Evolutionary conservation across 2,329 filamentous ascomycete species (phyloP).

Genomic region (Hymenotorrendiella dingleyae): DNA sequence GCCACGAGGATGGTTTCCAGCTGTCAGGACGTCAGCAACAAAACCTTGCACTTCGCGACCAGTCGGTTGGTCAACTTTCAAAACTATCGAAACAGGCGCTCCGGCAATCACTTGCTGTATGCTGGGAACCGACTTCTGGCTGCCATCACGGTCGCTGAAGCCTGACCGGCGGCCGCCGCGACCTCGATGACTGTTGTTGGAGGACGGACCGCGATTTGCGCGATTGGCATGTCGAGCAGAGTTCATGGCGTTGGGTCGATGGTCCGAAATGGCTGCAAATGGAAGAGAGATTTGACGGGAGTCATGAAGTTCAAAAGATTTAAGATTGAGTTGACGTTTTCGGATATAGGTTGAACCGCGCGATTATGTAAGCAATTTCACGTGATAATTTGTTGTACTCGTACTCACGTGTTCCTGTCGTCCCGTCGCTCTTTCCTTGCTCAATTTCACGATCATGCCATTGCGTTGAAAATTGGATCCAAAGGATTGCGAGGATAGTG

Average conservation of each 20-base stretch:
- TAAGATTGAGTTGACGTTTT: too few species aligned
- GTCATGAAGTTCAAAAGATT: too few species aligned
- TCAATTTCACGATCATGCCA: too few species aligned
- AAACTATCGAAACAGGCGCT: constrained; percentile 26
- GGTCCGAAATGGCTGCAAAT: too few species aligned
- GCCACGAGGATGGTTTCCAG: constrained; percentile 28
- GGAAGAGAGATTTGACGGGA: too few species aligned
- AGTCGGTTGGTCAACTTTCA: constrained; percentile 29
- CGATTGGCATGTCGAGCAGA: constrained; percentile 5
- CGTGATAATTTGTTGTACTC: too few species aligned
- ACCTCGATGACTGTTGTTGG: constrained; percentile 3
- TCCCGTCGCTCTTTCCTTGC: too few species aligned
- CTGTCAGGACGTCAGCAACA: constrained; percentile 26
- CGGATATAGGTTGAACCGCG: too few species aligned
- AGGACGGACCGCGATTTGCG: not conserved
- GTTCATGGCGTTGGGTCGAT: constrained; percentile 7
- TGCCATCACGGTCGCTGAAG: not conserved
- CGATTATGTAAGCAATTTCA: too few species aligned
- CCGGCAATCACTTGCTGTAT: constrained; percentile 21
- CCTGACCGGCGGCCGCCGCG: not conserved
- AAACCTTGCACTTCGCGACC: constrained; percentile 26
- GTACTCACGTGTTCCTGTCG: too few species aligned
- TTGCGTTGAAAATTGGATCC: too few species aligned
- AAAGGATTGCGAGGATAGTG: too few species aligned
- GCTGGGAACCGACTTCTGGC: constrained; percentile 16